A percentile compares a stretch with the other conserved stretches of the same genome.
Conservation (phyloP, 2,329 filamentous ascomycete genomes). For the Botryosphaeria dothidea region DNA sequence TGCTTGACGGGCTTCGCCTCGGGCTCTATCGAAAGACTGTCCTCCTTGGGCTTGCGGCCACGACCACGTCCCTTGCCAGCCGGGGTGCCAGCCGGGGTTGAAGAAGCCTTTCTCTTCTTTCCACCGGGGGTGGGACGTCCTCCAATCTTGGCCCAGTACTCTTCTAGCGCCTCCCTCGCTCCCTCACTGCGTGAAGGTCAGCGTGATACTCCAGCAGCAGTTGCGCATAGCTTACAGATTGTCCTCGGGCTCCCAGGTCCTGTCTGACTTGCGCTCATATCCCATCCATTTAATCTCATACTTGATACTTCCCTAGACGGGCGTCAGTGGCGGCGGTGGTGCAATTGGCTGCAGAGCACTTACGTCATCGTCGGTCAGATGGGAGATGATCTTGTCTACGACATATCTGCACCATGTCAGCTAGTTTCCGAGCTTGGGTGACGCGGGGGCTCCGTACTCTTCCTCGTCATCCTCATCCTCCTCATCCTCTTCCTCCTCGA, state of each 20-base stretch:
- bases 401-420: slow-evolving; percentile 59
- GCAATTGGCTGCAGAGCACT: slow-evolving; percentile 11
- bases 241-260: slow-evolving; percentile 78
- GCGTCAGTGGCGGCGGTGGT: slow-evolving; percentile 20
- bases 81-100: slow-evolving; percentile 1
- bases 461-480: slow-evolving; percentile 40
- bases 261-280: slow-evolving; percentile 67
- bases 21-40: slow-evolving; percentile 28
- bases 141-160: slow-evolving; percentile 65
- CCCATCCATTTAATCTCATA: slow-evolving; percentile 83
- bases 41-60: slow-evolving; percentile 29
- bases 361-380: slow-evolving; percentile 56
- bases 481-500: slow-evolving; percentile 24
- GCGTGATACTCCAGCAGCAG: background rate
- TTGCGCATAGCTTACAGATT: slow-evolving; percentile 56
- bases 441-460: slow-evolving; percentile 39
- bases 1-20: slow-evolving; percentile 27
- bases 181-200: slow-evolving; percentile 29
- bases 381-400: slow-evolving; percentile 71
- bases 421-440: background rate
- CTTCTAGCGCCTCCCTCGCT: slow-evolving; percentile 57
- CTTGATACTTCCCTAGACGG: slow-evolving; percentile 50
- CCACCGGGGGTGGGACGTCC: slow-evolving; percentile 59
- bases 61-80: slow-evolving; percentile 6
- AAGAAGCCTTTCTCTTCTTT: slow-evolving; percentile 46